Evolutionary conservation across 164 flowering plant species (phyloP), one percentile per base, ranked within the genome.

Genomic region (Magnolia kwangsiensis): DNA sequence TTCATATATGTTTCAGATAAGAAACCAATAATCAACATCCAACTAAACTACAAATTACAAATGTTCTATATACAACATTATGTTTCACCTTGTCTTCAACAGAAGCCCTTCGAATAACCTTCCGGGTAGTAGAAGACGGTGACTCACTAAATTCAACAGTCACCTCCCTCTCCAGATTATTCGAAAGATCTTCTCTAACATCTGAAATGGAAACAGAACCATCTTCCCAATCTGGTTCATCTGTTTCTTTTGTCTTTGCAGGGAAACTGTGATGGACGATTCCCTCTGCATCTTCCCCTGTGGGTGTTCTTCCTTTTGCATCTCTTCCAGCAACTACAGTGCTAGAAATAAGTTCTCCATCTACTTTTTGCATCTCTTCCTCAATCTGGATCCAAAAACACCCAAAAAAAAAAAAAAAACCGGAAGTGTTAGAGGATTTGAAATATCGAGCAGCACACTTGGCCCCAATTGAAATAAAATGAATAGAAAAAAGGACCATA

Each of bases 211-310:
- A 85, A 78, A 83, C 63, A 59, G 81, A 78, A 37, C 97, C 95
- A 82, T 95, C 97, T 86, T 90, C 97, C 98, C 98, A 95, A 70
- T 89, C 90, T 24, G 85, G 75, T 24, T 87, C 97, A 74, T 90
- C 84, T 59, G 81, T 71, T 67, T 86, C 90, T 71, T 86, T 89
- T 67, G 50, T 73, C 24, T 51, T 63, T n/a, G 73, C 80, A 55
- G 68, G 70, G 64, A 45, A 65, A 78, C 65, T 14, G 51, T 73
- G 13, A 21, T 27, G 63, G 70, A 29, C 50, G 73, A 51, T 78
- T 74, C 50, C 74, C 21, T 29, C 78, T 59, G 69, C 76, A 73
- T 29, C 76, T 64, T 81, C 61, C 67, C 68, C 74, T 63, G 9
- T 4, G 1, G 51, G 50, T 77, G 16, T 51, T 51, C 24, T 61